A percentile compares a stretch with the other conserved stretches of the same genome.
phyloP scores from a whole-genome alignment of 108 stramenopile genomes.

The Discostella stelligeroides region DNA sequence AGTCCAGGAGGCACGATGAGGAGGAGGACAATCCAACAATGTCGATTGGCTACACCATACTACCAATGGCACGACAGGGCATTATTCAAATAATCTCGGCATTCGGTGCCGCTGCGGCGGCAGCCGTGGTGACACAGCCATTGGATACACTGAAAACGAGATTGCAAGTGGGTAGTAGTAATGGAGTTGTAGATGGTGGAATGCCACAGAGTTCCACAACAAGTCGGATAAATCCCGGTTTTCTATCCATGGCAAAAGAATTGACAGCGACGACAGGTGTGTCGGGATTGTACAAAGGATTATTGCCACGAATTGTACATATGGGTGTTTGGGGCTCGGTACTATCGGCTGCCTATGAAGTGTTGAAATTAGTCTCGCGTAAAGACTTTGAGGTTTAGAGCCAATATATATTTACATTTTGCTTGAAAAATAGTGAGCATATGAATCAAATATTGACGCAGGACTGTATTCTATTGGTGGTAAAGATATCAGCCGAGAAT shows the following conservation, averaged over 20 bases:
- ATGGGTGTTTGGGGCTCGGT: constrained; percentile 60
- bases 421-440: neutral
- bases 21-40: too few relatives aligned
- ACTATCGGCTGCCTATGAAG: constrained; percentile 49
- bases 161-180: constrained; percentile 45
- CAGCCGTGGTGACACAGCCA: constrained; percentile 51
- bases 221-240: too few relatives aligned
- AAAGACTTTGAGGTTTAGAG: constrained; percentile 36
- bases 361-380: constrained; percentile 45
- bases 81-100: constrained; percentile 49
- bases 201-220: too few relatives aligned
- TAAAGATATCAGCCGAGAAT: too few relatives aligned
- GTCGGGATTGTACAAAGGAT: constrained; percentile 51
- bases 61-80: constrained; percentile 29
- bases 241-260: constrained; percentile 47
- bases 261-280: constrained; percentile 32
- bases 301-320: constrained; percentile 48
- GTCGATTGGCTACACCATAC: too few relatives aligned
- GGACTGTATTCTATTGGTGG: too few relatives aligned
- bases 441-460: too few relatives aligned
- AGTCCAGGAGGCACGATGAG: too few relatives aligned
- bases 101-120: constrained; percentile 48
- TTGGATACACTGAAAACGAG: constrained; percentile 58
- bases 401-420: neutral
- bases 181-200: too few relatives aligned